Evolutionary conservation across 345 rosid species (phyloP).

Genomic region (Eucalyptus sp.): DNA sequence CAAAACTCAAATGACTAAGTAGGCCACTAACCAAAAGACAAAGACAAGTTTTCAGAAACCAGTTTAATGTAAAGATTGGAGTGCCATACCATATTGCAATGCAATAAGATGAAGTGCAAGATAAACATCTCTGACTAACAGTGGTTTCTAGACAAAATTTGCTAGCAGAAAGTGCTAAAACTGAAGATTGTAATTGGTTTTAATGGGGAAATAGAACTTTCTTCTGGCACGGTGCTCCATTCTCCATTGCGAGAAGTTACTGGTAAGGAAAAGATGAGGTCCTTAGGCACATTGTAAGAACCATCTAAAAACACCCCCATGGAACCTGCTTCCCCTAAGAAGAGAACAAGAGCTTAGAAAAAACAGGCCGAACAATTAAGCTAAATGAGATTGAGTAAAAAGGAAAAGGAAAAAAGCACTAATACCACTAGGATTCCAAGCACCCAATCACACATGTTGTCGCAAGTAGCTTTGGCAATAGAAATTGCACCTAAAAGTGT

Average conservation of each 20-base stretch:
- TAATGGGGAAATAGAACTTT: background rate
- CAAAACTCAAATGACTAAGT: background rate
- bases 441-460: constrained; percentile 93
- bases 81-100: background rate
- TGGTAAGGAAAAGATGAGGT: constrained; percentile 87
- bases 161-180: background rate
- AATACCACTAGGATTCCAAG: constrained; percentile 90
- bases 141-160: background rate
- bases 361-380: background rate
- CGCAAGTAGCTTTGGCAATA: constrained; percentile 96
- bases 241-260: constrained; percentile 76
- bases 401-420: background rate
- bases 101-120: background rate
- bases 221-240: constrained; percentile 49
- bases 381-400: background rate
- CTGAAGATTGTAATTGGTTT: background rate
- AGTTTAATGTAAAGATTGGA: background rate
- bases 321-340: constrained; percentile 91
- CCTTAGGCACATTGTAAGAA: constrained; percentile 84
- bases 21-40: background rate
- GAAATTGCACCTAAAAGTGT: too few species aligned
- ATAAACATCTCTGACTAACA: background rate
- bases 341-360: background rate
- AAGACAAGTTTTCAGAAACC: background rate
- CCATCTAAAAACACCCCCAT: constrained; percentile 98